Percentiles rank a stretch among this genome's conserved stretches.
phyloP scores from a whole-genome alignment of 345 rosid species.

The Pistacia atlantica region DNA sequence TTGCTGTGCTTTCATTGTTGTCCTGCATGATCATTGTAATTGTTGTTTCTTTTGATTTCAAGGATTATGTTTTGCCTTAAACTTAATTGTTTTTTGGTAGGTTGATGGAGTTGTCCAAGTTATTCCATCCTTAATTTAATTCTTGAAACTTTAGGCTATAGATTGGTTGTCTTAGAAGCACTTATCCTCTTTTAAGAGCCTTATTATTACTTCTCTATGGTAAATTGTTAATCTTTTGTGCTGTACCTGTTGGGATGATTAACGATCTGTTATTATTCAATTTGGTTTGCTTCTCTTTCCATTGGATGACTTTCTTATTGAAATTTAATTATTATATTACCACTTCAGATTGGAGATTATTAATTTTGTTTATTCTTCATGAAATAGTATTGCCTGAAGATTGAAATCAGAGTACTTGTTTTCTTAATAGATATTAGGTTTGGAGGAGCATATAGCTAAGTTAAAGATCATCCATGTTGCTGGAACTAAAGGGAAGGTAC shows the following conservation, averaged over 20 bases:
- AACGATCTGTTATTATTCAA: background rate
- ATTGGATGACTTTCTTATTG: background rate
- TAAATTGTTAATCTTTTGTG: background rate
- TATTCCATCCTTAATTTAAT: background rate
- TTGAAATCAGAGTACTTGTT: conserved; percentile 16
- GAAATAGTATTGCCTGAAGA: conserved; percentile 7
- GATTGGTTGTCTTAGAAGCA: background rate
- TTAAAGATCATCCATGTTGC: conserved; percentile 87
- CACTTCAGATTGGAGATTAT: background rate
- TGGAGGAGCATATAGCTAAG: conserved; percentile 58
- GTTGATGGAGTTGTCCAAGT: background rate
- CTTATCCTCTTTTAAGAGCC: background rate
- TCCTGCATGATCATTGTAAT: background rate
- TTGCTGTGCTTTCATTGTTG: background rate
- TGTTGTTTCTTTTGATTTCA: background rate
- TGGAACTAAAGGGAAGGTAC: conserved; percentile 95
- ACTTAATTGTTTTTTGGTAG: background rate
- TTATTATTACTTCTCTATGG: background rate
- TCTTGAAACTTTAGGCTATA: background rate
- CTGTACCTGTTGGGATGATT: background rate
- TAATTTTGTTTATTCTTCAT: background rate
- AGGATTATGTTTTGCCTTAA: background rate
- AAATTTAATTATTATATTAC: background rate
- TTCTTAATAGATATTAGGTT: conserved; percentile 59
- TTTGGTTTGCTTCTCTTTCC: conserved; percentile 8